Evolutionary conservation across 768 basidiomycete genomes (phyloP).

Genomic region (Termitomyces sp.): DNA sequence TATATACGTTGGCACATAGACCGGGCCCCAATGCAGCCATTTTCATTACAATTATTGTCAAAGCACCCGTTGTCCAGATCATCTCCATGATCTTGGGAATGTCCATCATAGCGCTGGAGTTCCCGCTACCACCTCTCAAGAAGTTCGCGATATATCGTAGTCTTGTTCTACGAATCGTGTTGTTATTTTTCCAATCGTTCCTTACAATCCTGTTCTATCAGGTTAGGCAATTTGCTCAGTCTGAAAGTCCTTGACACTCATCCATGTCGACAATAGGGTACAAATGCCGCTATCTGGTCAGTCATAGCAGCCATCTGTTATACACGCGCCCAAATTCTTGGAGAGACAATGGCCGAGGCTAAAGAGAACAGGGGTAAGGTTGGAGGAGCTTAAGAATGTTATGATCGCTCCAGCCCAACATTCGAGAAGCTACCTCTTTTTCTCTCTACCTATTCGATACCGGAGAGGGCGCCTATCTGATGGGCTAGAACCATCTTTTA

Average conservation of each 20-base stretch:
- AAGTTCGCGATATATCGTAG: slow-evolving; percentile 60
- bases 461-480: background rate
- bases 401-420: background rate
- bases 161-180: slow-evolving; percentile 54
- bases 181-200: slow-evolving; percentile 62
- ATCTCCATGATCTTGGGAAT: slow-evolving; percentile 59
- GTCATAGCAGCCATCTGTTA: slow-evolving; percentile 70
- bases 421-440: background rate
- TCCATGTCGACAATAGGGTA: slow-evolving; percentile 50
- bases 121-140: slow-evolving; percentile 60
- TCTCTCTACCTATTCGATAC: background rate
- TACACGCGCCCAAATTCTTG: slow-evolving; percentile 56
- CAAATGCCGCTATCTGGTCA: slow-evolving; percentile 80
- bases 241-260: slow-evolving; percentile 4
- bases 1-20: slow-evolving; percentile 28
- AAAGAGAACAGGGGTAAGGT: slow-evolving; percentile 59
- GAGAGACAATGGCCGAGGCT: slow-evolving; percentile 67
- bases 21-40: slow-evolving; percentile 55
- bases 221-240: slow-evolving; percentile 32
- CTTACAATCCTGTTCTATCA: slow-evolving; percentile 73
- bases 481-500: slow-evolving; percentile 25
- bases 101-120: slow-evolving; percentile 64
- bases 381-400: slow-evolving; percentile 46
- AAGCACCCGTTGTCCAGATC: slow-evolving; percentile 70
- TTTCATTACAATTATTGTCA: slow-evolving; percentile 76